A percentile compares a stretch with the other conserved stretches of the same genome.
Conservation (phyloP, 108 stramenopile genomes). For the Fistulifera solaris region DNA sequence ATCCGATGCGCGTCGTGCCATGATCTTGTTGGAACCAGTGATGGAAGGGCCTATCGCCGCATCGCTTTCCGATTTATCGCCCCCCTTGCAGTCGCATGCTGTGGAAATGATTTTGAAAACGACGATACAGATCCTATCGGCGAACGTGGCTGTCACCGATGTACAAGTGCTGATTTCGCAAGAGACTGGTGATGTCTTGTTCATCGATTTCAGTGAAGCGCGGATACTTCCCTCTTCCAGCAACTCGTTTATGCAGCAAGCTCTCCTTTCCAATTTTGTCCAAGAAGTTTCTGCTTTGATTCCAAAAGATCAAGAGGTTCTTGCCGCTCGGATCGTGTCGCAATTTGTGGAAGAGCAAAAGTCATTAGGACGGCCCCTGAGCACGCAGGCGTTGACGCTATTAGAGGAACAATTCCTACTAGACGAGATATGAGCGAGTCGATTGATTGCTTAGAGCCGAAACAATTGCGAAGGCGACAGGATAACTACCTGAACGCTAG, state of each 20-base stretch:
- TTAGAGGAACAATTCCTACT: no score
- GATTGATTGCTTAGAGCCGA: no score
- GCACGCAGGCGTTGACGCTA: no score
- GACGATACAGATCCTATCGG: conserved; percentile 47
- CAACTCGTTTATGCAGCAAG: conserved; percentile 18
- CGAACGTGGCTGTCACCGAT: conserved; percentile 44
- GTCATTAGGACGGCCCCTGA: no score
- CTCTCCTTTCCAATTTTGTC: conserved; percentile 35
- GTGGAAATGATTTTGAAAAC: conserved; percentile 31
- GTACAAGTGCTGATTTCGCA: conserved; percentile 49
- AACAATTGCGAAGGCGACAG: no score
- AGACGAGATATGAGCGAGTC: no score
- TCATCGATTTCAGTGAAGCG: conserved; percentile 77
- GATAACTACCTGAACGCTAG: no score
- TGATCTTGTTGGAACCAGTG: conserved; percentile 45
- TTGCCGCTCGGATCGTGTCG: no score
- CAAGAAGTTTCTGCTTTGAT: conserved; percentile 42
- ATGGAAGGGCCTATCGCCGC: conserved; percentile 3
- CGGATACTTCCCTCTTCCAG: conserved; percentile 11
- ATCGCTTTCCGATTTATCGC: neutral
- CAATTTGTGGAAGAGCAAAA: no score
- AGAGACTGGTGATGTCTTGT: conserved; percentile 40
- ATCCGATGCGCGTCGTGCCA: conserved; percentile 33
- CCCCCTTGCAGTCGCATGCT: conserved; percentile 8
- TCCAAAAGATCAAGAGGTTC: conserved; percentile 13